Percentiles rank a stretch among this genome's conserved stretches.
phyloP scores from a whole-genome alignment of 202 grass and related monocot species.

The Panicum virgatum region DNA sequence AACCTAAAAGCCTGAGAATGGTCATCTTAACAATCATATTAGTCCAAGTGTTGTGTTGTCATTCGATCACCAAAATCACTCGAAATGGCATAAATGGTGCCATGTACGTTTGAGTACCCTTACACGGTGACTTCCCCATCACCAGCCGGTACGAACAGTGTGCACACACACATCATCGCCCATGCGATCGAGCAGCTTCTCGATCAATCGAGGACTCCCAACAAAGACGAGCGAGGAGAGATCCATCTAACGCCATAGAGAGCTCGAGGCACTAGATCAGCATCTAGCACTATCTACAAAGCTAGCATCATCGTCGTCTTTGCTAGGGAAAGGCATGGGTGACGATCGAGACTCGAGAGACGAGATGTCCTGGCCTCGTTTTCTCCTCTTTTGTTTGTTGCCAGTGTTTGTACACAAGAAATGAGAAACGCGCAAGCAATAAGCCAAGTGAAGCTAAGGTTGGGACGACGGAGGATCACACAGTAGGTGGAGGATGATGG shows the following conservation, averaged over 20 bases:
- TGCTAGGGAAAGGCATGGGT: neutral
- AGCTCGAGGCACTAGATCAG: no score
- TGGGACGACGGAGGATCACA: neutral
- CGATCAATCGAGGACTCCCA: neutral
- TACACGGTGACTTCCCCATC: conserved; percentile 44
- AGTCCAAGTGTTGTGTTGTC: no score
- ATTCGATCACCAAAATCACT: no score
- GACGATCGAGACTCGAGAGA: neutral
- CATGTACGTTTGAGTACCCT: no score
- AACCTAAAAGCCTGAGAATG: no score
- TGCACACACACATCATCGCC: neutral
- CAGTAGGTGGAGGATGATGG: conserved; percentile 41
- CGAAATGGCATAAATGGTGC: no score
- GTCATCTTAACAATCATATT: no score
- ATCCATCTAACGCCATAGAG: neutral
- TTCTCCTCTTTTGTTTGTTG: neutral
- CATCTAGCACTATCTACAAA: no score
- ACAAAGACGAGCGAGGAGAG: neutral
- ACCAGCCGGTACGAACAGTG: conserved; percentile 42
- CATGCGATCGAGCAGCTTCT: conserved; percentile 43
- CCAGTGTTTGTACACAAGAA: neutral
- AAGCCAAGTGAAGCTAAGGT: no score
- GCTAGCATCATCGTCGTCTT: no score
- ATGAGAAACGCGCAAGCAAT: neutral
- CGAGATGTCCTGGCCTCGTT: neutral